A percentile compares a stretch with the other conserved stretches of the same genome.
Evolutionary conservation across 2,329 filamentous ascomycete genomes (phyloP).

Genomic region (Penicillium sp.): DNA sequence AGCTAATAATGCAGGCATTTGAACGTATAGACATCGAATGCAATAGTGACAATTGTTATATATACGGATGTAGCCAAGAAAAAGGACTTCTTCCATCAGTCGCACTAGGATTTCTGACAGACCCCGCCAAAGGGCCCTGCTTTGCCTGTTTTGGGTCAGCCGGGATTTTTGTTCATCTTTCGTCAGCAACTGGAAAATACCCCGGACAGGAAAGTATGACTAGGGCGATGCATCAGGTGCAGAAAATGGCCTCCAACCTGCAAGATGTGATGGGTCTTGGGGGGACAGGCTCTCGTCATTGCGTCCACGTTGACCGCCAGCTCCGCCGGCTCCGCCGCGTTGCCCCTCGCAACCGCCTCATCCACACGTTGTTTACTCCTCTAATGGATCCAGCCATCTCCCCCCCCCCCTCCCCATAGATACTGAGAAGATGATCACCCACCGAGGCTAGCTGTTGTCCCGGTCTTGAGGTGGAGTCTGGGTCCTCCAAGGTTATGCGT

Average conservation of each 20-base stretch:
- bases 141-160: too few species aligned
- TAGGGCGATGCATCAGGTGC: neutral
- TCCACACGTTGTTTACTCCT: conserved; percentile 30
- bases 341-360: conserved; percentile 29
- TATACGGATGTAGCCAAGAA: too few species aligned
- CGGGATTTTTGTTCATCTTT: neutral
- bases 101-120: too few species aligned
- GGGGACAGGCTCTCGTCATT: neutral
- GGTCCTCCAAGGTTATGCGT: conserved; percentile 25
- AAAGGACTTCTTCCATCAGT: too few species aligned
- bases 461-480: conserved; percentile 14
- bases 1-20: too few species aligned
- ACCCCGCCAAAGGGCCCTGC: too few species aligned
- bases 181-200: neutral
- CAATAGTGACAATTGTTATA: too few species aligned
- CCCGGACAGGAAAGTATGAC: neutral
- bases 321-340: conserved; percentile 13
- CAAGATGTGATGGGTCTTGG: neutral
- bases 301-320: conserved; percentile 18
- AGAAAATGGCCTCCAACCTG: neutral
- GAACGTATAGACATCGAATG: too few species aligned
- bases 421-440: conserved; percentile 17
- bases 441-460: conserved; percentile 13
- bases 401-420: conserved; percentile 22
- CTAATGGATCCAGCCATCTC: conserved; percentile 20